Evolutionary conservation across 345 rosid genomes (phyloP), one percentile per base, ranked within the genome.

Genomic region (Punica granatum): DNA sequence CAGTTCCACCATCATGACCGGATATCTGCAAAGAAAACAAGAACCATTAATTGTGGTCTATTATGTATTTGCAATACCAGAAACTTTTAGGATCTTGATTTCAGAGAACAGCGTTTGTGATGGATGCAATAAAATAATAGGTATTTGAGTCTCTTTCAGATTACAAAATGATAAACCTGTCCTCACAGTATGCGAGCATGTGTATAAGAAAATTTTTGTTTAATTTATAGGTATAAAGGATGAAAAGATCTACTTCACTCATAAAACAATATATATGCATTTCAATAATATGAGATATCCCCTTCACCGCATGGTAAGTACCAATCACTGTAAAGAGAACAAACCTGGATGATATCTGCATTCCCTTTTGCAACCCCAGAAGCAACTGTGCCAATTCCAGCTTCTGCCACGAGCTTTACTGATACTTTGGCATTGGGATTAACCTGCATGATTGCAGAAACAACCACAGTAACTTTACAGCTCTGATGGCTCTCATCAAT

Each of bases 291-390:
- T 49, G 26, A 19, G 9, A 21, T 19, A 11, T 11, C 54, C 54
- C 23, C 54, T 49, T 19, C 54, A 1, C 19, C 8, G 6, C 6
- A 10, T 18, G 8, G 54, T 0, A 49, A 21, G 9, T 19, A 19
- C 26, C 15, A 18, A 61, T 10, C 31, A 30, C n/a, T n/a, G 21
- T 73, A 34, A 42, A 51, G 53, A 39, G 42, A 26, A 16, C 16
- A 42, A 80, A 92, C 98, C 98, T 94, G 99, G 73, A 94, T 85
- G 53, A 94, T 70, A 80, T 94, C 98, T 56, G 98, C 99, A 72
- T 94, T 94, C 80, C 95, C 99, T 90, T 94, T 91, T 32, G 99
- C 92, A 82, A 94, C 99, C 31, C 99, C 98, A 65, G 99, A 94
- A 73, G 96, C 98, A 76, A 94, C 99, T 18, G 98, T 94, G 67